Evolutionary conservation across 495 filamentous ascomycete species (phyloP), one percentile per base, ranked within the genome.

Genomic region (Lophiostoma macrostomum): DNA sequence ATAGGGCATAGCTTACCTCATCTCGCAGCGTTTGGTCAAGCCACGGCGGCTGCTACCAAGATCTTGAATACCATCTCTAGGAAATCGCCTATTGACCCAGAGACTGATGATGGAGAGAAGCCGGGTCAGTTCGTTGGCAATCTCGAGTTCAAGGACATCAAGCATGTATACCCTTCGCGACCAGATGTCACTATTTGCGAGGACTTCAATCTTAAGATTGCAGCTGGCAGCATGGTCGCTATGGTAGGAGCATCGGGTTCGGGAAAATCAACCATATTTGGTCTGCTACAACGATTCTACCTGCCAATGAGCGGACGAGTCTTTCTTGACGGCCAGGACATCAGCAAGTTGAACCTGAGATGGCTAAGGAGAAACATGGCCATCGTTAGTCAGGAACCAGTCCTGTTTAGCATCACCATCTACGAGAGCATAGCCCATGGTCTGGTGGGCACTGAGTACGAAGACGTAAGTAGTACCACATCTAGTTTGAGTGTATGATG

Each of bases 51-150:
- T 5, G 90, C 88, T 11, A 76, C 79, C 23, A 96, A 98, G 73
- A 95, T 97, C 53, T 96, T 83, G 71, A 84, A 76, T 55, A 95
- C 90, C 2, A 96, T 98, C 59, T 91, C 96, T 63, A 86, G 93
- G 39, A 53, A 69, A n/a, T 97, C 93, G 1, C 91, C 90, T 1
- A 71, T 96, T 35, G 85, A 98, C 67, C 87, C 93, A 0, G 83
- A 79, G 19, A 79, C 79, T 2, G 80, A 88, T 0, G 76, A 74
- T 12, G 91, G 93, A 18, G 67, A 73, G 35, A 90, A 76, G 45
- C 78, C 91, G 6, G 81, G 90, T 2, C 65, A 80, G 22, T 77
- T 94, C 5, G 74, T 84, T 29, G 93, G 90, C 23, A 83, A 80
- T 5, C 82, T 98, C 49, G 86, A 93, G 59, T 73, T 98, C n/a